These are phyloP conservation scores for Fusarium vanettenii DNA, from an alignment of 2,329 filamentous ascomycete genomes.

Conservation along the genomic window DNA sequence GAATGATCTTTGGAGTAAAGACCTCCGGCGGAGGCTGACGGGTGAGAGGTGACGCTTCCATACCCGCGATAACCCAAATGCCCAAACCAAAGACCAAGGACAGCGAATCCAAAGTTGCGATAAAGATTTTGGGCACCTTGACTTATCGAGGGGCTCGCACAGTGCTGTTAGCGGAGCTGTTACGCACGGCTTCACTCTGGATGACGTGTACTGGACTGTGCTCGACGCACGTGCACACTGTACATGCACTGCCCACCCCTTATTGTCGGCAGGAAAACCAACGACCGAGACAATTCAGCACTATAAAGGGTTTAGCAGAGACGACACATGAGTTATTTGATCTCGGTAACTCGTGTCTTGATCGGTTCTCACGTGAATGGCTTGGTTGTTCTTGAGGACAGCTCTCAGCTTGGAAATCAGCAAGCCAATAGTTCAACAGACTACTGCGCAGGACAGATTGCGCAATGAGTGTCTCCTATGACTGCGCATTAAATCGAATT, in stretches of 20 bases:
- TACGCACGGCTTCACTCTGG: conserved; percentile 9
- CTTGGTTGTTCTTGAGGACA: neutral
- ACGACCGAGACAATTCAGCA: neutral
- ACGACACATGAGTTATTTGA: neutral
- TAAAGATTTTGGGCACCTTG: conserved; percentile 23
- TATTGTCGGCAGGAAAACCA: neutral
- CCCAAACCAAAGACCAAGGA: neutral
- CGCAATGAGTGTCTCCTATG: neutral
- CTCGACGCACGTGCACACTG: neutral
- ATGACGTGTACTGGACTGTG: neutral
- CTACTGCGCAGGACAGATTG: neutral
- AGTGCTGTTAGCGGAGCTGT: conserved; percentile 7
- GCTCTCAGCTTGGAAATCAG: neutral
- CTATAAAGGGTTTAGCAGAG: neutral
- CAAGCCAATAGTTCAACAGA: neutral
- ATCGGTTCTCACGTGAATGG: neutral
- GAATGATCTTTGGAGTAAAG: conserved; percentile 94
- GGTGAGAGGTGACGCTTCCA: conserved; percentile 93
- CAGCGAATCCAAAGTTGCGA: conserved; percentile 24
- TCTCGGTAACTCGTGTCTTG: neutral
- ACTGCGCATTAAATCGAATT: neutral
- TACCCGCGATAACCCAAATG: conserved; percentile 50
- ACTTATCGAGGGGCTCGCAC: conserved; percentile 16
- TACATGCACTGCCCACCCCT: neutral
- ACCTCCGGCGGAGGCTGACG: conserved; percentile 90